Evolutionary conservation across 2,329 filamentous ascomycete genomes (phyloP), one percentile per base, ranked within the genome.

Genomic region (Aspergillus pseudonomiae): DNA sequence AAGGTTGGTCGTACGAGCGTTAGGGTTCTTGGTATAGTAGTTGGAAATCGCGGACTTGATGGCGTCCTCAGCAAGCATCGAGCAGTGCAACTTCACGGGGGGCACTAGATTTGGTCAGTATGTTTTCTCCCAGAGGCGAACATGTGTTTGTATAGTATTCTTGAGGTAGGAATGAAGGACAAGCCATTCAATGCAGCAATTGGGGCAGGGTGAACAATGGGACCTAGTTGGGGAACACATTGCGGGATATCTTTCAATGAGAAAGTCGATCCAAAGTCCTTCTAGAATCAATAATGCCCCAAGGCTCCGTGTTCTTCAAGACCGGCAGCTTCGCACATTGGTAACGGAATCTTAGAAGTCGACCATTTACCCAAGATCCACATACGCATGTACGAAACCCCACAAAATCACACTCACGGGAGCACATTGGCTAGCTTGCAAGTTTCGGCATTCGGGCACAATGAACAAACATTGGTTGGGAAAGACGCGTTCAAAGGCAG

Each of bases 21-120:
- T 88, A 63, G 92, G 92, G 82, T 96, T 95, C 86, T 96, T 95
- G 75, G 88, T 91, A 83, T 94, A 92, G 83, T 95, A 96, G 79
- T 96, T 92, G 67, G 88, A 90, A 75, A 96, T 95, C 70, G 93
- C 93, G 43, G 91, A 93, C 81, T 95, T 95, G 85, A 96, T 96
- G 67, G 92, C 93, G 75, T 96, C 92, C 79, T 96, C 93, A 16
- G 93, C 93, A 69, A 96, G 86, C 91, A 96, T 95, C 57, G 91
- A 94, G 85, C 93, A 96, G 80, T 96, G 93, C 55, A 95, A 81
- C 83, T 96, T 96, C 57, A 96, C 92, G 65, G 93, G 92, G 41
- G 92, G 93, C 89, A 64, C 52, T 55, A 39, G 19, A 14, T 26
- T 26, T 36, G 14, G 52, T 55, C 14, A 55, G 52, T 19, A 39